Conservation (phyloP, 2,329 filamentous ascomycete genomes). For the Phialemoniopsis sp. region DNA sequence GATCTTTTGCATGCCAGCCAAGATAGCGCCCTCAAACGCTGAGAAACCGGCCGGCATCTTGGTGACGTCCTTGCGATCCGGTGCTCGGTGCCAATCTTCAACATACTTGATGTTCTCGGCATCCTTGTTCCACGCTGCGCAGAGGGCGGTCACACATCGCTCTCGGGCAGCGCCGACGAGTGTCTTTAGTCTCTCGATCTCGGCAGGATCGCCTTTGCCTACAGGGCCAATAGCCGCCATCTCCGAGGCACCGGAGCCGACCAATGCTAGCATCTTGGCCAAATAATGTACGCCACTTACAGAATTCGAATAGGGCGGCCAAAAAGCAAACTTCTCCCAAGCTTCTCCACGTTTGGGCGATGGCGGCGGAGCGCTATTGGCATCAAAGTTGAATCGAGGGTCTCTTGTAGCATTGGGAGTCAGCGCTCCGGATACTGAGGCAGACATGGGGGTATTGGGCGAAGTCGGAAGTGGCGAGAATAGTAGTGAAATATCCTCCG, state of each 20-base stretch:
- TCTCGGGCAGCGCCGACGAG: constrained; percentile 79
- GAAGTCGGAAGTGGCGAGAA: constrained; percentile 75
- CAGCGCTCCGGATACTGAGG: constrained; percentile 32
- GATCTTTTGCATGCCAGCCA: constrained; percentile 90
- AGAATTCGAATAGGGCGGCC: constrained; percentile 90
- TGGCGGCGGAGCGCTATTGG: constrained; percentile 69
- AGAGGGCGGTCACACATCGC: constrained; percentile 78
- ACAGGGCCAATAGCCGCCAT: constrained; percentile 73
- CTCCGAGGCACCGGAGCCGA: constrained; percentile 84
- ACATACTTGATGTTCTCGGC: constrained; percentile 88
- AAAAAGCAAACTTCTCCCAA: constrained; percentile 95
- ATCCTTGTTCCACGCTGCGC: constrained; percentile 88
- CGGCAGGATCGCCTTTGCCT: constrained; percentile 45
- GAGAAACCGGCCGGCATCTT: constrained; percentile 85
- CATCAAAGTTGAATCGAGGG: constrained; percentile 76
- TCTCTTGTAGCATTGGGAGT: constrained; percentile 59
- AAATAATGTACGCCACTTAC: constrained; percentile 90
- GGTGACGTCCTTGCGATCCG: constrained; percentile 81
- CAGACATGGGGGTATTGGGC: constrained; percentile 61
- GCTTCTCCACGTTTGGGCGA: constrained; percentile 76
- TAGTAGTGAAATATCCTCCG: constrained; percentile 84
- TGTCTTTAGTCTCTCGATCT: constrained; percentile 67
- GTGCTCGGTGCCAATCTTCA: constrained; percentile 87
- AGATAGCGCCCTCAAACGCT: constrained; percentile 76
- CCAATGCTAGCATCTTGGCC: constrained; percentile 72